These are phyloP conservation scores for Skeletonema marinoi DNA, from an alignment of 108 stramenopile genomes.

Conservation along the genomic window DNA sequence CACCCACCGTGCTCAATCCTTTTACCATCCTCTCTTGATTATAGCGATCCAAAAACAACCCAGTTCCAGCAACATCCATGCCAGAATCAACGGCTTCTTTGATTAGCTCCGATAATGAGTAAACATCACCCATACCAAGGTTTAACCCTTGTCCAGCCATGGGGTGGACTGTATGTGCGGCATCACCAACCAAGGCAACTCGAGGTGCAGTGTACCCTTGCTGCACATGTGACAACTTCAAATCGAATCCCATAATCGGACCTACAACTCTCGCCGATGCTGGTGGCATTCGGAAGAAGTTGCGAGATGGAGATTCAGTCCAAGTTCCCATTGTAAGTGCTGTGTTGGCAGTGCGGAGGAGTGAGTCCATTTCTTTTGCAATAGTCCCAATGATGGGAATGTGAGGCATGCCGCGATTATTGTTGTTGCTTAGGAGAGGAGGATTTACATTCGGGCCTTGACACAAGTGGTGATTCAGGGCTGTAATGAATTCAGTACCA, in stretches of 20 bases:
- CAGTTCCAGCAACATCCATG: slow-evolving; percentile 66
- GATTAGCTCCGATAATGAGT: slow-evolving; percentile 52
- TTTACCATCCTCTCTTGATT: slow-evolving; percentile 63
- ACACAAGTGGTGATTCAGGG: slow-evolving; percentile 63
- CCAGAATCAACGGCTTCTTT: slow-evolving; percentile 67
- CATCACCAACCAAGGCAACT: slow-evolving; percentile 90
- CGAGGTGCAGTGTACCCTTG: slow-evolving; percentile 47
- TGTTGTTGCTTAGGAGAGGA: slow-evolving; percentile 22
- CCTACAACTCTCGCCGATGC: slow-evolving; percentile 36
- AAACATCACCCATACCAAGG: slow-evolving; percentile 90
- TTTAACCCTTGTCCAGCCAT: slow-evolving; percentile 98
- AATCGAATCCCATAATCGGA: slow-evolving; percentile 45
- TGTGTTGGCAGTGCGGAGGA: slow-evolving; percentile 42
- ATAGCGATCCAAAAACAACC: slow-evolving; percentile 53
- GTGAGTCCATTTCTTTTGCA: slow-evolving; percentile 44
- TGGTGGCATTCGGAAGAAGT: slow-evolving; percentile 52
- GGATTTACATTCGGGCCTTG: slow-evolving; percentile 66
- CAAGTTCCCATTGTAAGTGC: slow-evolving; percentile 55
- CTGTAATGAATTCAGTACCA: slow-evolving; percentile 36
- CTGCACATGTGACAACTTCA: slow-evolving; percentile 37
- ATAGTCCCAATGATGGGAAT: slow-evolving; percentile 21
- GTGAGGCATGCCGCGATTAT: background rate
- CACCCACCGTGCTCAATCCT: slow-evolving; percentile 50
- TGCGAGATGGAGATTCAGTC: slow-evolving; percentile 60
- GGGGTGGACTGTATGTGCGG: slow-evolving; percentile 96